Base-by-base conservation (phyloP, 225 moss, liverwort and hornwort species). In the Marchantia paleacea region DNA sequence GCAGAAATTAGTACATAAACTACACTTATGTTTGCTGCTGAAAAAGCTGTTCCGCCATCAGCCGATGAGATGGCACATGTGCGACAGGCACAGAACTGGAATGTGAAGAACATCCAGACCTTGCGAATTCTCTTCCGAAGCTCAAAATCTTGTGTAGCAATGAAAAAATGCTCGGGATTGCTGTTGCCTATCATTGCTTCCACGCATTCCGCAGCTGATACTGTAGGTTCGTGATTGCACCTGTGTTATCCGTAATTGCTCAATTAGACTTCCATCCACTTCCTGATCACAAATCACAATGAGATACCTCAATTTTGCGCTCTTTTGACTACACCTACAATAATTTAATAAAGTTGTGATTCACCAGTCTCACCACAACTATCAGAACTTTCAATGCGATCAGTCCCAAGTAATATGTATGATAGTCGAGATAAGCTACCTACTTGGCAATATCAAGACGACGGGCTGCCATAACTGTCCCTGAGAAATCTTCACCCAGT, bases 401-500 rank as follows among this genome's bases (percentile, higher is more conserved):
- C 39, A 39, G 39, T n/a, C n/a, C n/a, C n/a, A n/a, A n/a, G n/a
- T 39, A 39, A 39, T 39, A 2, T 39, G 39, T 2, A 39, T 29
- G 14, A 12, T 15, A 29, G 66, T 28, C 16, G 19, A 76, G 28
- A 16, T 29, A 12, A 75, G 64, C 62, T 54, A 30, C 85, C 13
- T 91, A 95, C 99, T 87, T 91, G 73, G 92, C 88, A 79, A 94
- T 81, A 82, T 94, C 90, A 28, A 99, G 91, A 10, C 95, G 92
- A 20, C 95, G 85, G 11, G 99, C 95, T 80, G 95, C 95, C 55
- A 94, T 82, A 13, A 91, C 92, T 25, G 95, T 90, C 66, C 95
- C 95, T 0, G 99, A 92, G 75, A 87, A 95, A 0, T 85, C 91
- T 31, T 95, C 90, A 49, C 95, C 99, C 2, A 99, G 90, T 82